Evolutionary conservation across 1,139 yeast genomes (phyloP).

Genomic region (Starmera stellimalicola): DNA sequence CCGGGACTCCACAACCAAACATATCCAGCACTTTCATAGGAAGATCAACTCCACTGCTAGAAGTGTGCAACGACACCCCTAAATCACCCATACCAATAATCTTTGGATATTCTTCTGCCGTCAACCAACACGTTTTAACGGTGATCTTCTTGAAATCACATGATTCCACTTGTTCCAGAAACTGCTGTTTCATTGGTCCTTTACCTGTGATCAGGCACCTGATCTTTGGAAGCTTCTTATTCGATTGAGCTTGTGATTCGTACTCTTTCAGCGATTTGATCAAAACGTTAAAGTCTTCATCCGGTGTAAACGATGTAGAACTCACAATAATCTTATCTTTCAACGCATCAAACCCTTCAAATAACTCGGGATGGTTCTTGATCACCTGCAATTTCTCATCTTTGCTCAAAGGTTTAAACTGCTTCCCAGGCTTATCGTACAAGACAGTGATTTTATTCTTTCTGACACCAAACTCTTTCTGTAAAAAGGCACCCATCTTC

Average conservation of each 20-base stretch:
- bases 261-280: constrained; percentile 59
- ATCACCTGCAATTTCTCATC: constrained; percentile 29
- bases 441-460: constrained; percentile 34
- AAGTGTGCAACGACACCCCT: constrained; percentile 83
- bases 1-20: constrained; percentile 96
- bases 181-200: constrained; percentile 65
- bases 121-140: constrained; percentile 66
- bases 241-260: constrained; percentile 30
- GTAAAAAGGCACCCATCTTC: constrained; percentile 56
- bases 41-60: constrained; percentile 87
- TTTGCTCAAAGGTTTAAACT: constrained; percentile 44
- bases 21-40: constrained; percentile 97
- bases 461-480: constrained; percentile 39
- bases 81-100: constrained; percentile 72
- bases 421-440: constrained; percentile 70
- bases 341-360: constrained; percentile 25
- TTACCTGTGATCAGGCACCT: constrained; percentile 82
- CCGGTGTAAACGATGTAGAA: constrained; percentile 93
- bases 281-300: constrained; percentile 73
- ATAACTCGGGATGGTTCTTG: constrained; percentile 26
- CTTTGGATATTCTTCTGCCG: constrained; percentile 71
- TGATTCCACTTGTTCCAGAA: constrained; percentile 35
- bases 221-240: constrained; percentile 34
- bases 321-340: constrained; percentile 61
- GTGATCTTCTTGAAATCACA: constrained; percentile 39